These are phyloP conservation scores for Curvularia sp. DNA, from an alignment of 2,329 filamentous ascomycete species.

Conservation along the genomic window DNA sequence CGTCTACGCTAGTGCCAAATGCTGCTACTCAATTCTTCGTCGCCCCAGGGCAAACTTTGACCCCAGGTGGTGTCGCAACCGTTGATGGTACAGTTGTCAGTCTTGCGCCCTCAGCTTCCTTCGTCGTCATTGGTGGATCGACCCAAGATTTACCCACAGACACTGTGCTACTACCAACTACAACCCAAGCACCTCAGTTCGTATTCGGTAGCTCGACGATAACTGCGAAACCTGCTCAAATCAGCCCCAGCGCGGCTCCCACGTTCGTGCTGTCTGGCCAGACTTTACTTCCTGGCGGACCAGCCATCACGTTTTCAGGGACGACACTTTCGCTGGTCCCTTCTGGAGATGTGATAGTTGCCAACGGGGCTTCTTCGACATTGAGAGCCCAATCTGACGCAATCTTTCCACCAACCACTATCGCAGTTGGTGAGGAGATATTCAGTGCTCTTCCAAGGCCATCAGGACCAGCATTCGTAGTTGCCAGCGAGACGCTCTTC, in stretches of 20 bases:
- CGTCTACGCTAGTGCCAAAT: constrained; percentile 52
- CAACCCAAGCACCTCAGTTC: constrained; percentile 24
- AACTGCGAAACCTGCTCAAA: constrained; percentile 22
- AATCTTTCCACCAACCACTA: constrained; percentile 26
- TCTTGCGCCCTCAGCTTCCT: constrained; percentile 49
- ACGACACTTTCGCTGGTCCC: constrained; percentile 42
- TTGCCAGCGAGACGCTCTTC: constrained; percentile 48
- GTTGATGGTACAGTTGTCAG: constrained; percentile 51
- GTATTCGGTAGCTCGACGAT: constrained; percentile 42
- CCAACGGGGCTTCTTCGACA: constrained; percentile 47
- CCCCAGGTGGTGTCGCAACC: constrained; percentile 50
- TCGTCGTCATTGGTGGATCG: constrained; percentile 51
- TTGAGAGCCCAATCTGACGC: constrained; percentile 33
- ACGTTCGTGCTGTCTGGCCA: constrained; percentile 50
- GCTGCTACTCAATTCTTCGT: constrained; percentile 56
- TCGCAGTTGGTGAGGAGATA: constrained; percentile 28
- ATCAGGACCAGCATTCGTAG: constrained; percentile 36
- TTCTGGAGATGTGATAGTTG: constrained; percentile 37
- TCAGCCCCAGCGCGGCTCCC: constrained; percentile 16
- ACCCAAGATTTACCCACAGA: constrained; percentile 40
- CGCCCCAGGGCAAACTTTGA: constrained; percentile 47
- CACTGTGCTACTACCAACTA: constrained; percentile 3
- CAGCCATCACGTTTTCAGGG: constrained; percentile 41
- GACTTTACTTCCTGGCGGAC: constrained; percentile 47
- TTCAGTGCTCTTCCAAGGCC: constrained; percentile 17